Evolutionary conservation across 177 flowering plant genomes (phyloP), one percentile per base, ranked within the genome.

Genomic region (Vitis hybrid): DNA sequence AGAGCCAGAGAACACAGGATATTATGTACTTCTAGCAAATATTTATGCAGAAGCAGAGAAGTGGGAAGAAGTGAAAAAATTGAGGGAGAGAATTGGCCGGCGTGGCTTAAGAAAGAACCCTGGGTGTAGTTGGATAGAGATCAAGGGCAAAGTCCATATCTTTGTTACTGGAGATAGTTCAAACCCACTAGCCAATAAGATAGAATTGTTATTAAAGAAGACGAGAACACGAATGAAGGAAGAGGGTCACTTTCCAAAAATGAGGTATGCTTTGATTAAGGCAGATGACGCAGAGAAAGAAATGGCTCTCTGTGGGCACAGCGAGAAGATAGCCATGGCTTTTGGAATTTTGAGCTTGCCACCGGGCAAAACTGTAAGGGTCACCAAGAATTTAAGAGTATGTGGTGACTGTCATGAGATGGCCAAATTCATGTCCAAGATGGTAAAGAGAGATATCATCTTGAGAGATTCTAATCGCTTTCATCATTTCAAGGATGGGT

Each of bases 111-210:
- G 66, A 61, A 82, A 86, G 79, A 83, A 83, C 65, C 84, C 82
- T 7, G 84, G 87, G 12, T 86, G 86, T 69, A 88, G 90, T 71
- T 88, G 92, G 92, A 86, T 88, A 66, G 90, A 84, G 73, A 71
- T 83, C 68, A 77, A 75, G 71, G 82, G 83, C 14, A 85, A 78
- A 76, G 79, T 78, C 49, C 74, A 80, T 39, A 72, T 86, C 58
- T 88, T 86, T 74, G 78, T 85, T 39, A 76, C 90, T 10, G 86
- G 82, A 20, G 82, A 76, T 65, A 59, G 63, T 15, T 76, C 82
- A 54, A 81, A 85, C 58, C 84, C 83, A 10, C 79, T 78, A 68
- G 54, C 74, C 22, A 75, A 72, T 61, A 79, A 65, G 55, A 81
- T 83, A 57, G 72, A 68, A 52, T 48, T 74, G 1, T 60, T 86